A percentile compares a stretch with the other conserved stretches of the same genome.
These are phyloP conservation scores for Kalanchoe fedtschenkoi DNA, from an alignment of 164 flowering plant species.

Conservation along the genomic window DNA sequence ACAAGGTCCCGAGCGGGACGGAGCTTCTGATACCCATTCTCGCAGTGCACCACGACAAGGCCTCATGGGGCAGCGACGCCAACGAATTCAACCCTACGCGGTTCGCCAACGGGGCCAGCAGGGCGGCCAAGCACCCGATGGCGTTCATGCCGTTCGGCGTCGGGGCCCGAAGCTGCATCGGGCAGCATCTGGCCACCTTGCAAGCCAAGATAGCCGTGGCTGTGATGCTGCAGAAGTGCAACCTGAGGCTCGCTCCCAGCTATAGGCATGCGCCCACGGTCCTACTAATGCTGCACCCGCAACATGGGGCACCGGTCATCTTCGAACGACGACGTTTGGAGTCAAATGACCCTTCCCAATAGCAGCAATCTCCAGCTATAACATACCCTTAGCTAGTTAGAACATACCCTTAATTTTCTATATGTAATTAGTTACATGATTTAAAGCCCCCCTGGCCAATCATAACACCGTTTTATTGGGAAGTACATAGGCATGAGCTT, in stretches of 20 bases:
- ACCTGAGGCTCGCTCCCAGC: conserved; percentile 44
- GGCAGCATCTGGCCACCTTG: conserved; percentile 74
- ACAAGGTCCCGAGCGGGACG: conserved; percentile 66
- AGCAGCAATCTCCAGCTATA: not conserved
- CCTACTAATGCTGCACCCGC: conserved; percentile 74
- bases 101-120: conserved; percentile 65
- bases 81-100: conserved; percentile 82
- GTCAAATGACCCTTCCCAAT: not conserved
- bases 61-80: conserved; percentile 73
- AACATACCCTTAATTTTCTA: not conserved
- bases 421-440: not conserved
- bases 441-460: not conserved
- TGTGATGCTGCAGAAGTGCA: conserved; percentile 53
- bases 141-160: conserved; percentile 91
- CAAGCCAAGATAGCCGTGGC: conserved; percentile 69
- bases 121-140: conserved; percentile 71
- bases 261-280: conserved; percentile 91
- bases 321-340: conserved; percentile 21
- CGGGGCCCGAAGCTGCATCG: conserved; percentile 80
- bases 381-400: not conserved
- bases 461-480: not conserved
- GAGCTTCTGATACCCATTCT: conserved; percentile 83
- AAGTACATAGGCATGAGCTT: conserved; percentile 1
- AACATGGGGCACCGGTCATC: conserved; percentile 75
- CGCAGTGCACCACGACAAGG: conserved; percentile 85